These are phyloP conservation scores for Starmerella ratchasimensis DNA, from an alignment of 805 yeast genomes.

Conservation along the genomic window DNA sequence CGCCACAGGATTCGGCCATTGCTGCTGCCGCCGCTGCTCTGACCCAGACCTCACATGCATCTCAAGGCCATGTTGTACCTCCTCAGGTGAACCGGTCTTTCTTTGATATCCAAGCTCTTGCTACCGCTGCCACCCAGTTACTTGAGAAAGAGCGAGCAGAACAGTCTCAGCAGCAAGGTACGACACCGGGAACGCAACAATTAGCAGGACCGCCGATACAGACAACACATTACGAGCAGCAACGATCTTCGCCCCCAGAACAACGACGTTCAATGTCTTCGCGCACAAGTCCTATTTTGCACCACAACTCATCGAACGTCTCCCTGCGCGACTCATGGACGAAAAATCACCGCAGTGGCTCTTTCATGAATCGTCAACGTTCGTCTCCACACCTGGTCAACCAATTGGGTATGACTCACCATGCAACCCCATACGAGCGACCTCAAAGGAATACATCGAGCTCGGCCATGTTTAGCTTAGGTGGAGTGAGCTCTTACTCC, in stretches of 20 bases:
- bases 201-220: too few species aligned
- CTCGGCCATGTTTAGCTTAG: constrained; percentile 21
- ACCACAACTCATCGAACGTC: not conserved
- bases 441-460: constrained; percentile 16
- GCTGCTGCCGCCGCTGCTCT: too few species aligned
- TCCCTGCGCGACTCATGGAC: not conserved
- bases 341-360: not conserved
- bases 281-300: not conserved
- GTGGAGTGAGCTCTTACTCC: not conserved
- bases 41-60: too few species aligned
- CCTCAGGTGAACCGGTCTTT: constrained; percentile 16
- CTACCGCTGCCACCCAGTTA: constrained; percentile 34
- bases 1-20: too few species aligned
- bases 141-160: constrained; percentile 28
- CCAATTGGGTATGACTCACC: constrained; percentile 15
- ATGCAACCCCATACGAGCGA: constrained; percentile 22
- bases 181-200: too few species aligned
- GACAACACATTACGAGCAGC: too few species aligned
- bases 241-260: too few species aligned
- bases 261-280: not conserved
- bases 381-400: constrained; percentile 21
- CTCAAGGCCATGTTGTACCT: too few species aligned
- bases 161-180: constrained; percentile 1
- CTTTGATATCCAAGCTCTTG: constrained; percentile 31
- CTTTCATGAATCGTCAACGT: constrained; percentile 15